These are phyloP conservation scores for Rusavskia elegans DNA, from an alignment of 495 filamentous ascomycete genomes.

Conservation along the genomic window DNA sequence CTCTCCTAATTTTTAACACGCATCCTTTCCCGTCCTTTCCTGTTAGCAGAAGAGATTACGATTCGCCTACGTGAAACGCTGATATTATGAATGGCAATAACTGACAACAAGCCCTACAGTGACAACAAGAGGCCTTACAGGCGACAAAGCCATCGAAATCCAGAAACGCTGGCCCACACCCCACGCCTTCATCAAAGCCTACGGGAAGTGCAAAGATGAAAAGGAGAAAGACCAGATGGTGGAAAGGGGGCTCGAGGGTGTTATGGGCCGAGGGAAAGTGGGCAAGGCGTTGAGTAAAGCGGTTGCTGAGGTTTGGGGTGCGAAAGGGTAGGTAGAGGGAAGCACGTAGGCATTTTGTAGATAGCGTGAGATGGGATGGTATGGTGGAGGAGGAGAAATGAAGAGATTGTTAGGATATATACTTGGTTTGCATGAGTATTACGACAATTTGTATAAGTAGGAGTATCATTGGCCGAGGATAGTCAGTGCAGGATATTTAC, in stretches of 20 bases:
- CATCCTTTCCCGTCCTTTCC: too few relatives aligned
- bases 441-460: too few relatives aligned
- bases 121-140: constrained; percentile 61
- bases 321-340: constrained; percentile 6
- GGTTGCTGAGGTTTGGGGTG: constrained; percentile 68
- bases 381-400: neutral
- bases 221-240: constrained; percentile 32
- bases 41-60: too few relatives aligned
- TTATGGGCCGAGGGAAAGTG: constrained; percentile 56
- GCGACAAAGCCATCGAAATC: constrained; percentile 71
- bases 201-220: constrained; percentile 32
- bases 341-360: neutral
- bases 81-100: too few relatives aligned
- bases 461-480: too few relatives aligned
- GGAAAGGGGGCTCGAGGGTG: constrained; percentile 26
- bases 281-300: constrained; percentile 45
- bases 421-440: too few relatives aligned
- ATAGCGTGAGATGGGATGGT: neutral
- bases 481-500: too few relatives aligned
- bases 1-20: too few relatives aligned
- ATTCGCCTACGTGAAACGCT: too few relatives aligned
- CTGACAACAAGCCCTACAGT: constrained; percentile 14
- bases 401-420: neutral
- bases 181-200: constrained; percentile 50
- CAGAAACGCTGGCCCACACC: constrained; percentile 64